phyloP scores from a whole-genome alignment of 202 grass and related monocot genomes.

The Digitaria exilis region DNA sequence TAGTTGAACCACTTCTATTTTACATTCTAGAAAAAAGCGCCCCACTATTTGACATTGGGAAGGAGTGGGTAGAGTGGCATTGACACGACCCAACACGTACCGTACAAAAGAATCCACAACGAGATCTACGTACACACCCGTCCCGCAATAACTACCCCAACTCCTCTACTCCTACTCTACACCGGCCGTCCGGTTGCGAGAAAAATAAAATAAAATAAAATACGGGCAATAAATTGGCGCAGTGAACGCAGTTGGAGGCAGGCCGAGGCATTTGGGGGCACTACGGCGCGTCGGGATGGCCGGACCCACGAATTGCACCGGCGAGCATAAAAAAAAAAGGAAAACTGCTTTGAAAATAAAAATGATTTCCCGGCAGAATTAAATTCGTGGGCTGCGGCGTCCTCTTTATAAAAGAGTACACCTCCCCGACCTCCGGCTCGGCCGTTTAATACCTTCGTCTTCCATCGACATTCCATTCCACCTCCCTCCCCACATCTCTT shows the following conservation, averaged over 20 bases:
- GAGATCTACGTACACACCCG: neutral
- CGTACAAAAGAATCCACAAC: neutral
- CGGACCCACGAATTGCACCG: neutral
- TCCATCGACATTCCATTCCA: conserved; percentile 17
- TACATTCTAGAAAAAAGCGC: neutral
- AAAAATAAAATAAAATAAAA: neutral
- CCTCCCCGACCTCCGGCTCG: neutral
- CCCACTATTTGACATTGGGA: neutral
- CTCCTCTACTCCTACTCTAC: neutral
- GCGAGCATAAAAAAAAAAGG: no score
- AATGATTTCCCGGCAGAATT: neutral
- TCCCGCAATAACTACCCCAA: conserved; percentile 9
- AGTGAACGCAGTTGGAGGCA: neutral
- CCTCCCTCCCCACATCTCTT: conserved; percentile 3
- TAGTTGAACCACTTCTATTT: conserved; percentile 30
- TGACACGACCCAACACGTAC: conserved; percentile 1
- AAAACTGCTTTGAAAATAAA: neutral
- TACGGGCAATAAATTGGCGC: neutral
- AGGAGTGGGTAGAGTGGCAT: conserved; percentile 10
- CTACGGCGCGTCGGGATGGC: neutral
- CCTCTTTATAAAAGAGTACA: conserved; percentile 24
- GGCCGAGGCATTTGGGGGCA: conserved; percentile 15
- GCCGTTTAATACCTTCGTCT: conserved; percentile 14
- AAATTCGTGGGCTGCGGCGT: neutral
- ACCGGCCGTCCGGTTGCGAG: neutral